Evolutionary conservation across 352 stramenopile species (phyloP).

Genomic region (Globisporangium middletonii): DNA sequence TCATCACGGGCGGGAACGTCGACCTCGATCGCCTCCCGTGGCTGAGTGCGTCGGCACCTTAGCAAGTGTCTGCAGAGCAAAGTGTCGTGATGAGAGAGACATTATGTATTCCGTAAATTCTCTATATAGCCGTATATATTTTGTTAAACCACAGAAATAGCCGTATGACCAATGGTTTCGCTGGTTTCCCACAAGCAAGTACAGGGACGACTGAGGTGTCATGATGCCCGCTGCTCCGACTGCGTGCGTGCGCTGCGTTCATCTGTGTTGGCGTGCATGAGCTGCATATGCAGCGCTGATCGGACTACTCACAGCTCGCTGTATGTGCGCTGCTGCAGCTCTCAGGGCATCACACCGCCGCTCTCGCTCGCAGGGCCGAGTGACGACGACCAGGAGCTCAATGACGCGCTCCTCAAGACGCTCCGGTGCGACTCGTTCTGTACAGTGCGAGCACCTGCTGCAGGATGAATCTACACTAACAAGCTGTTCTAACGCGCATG

Average conservation of each 20-base stretch:
- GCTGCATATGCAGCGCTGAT: slow-evolving; percentile 5
- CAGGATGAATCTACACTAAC: too few species aligned
- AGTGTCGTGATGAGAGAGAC: too few species aligned
- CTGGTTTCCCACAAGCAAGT: too few species aligned
- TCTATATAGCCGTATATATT: too few species aligned
- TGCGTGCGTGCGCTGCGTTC: slow-evolving; percentile 10
- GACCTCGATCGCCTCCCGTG: slow-evolving; percentile 58
- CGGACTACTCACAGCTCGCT: slow-evolving; percentile 7
- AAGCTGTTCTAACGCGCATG: too few species aligned
- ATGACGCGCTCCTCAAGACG: slow-evolving; percentile 56
- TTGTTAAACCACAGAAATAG: too few species aligned
- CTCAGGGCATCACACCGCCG: slow-evolving; percentile 29
- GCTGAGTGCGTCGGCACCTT: slow-evolving; percentile 6
- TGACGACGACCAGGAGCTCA: slow-evolving; percentile 59
- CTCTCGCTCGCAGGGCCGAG: slow-evolving; percentile 67
- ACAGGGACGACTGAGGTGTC: too few species aligned
- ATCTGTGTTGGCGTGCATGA: neutral
- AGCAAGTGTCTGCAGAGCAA: neutral
- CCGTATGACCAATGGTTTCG: too few species aligned
- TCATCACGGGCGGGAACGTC: slow-evolving; percentile 64
- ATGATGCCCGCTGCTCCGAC: too few species aligned
- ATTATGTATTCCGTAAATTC: too few species aligned
- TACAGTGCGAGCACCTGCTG: neutral
- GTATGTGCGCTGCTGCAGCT: slow-evolving; percentile 1
- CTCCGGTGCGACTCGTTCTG: slow-evolving; percentile 28